A percentile compares a stretch with the other conserved stretches of the same genome.
These are phyloP conservation scores for Globisporangium spiculum DNA, from an alignment of 352 stramenopile species.

Conservation along the genomic window DNA sequence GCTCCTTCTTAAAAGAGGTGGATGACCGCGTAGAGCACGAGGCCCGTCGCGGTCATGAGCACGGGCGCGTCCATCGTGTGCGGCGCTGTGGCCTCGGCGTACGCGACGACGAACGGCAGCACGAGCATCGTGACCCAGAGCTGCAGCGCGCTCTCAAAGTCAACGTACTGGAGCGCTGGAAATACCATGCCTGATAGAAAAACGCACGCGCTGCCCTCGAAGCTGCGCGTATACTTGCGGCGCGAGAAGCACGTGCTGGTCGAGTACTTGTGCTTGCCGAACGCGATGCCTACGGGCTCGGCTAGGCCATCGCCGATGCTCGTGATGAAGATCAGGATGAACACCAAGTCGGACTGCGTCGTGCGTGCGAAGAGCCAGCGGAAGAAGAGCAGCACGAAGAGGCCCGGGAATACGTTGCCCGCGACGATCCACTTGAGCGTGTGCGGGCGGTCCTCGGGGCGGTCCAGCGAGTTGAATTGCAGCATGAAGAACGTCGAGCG, in stretches of 20 bases:
- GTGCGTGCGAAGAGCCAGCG: constrained; percentile 77
- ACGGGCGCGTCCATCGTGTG: constrained; percentile 88
- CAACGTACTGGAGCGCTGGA: constrained; percentile 73
- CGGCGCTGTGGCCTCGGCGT: constrained; percentile 79
- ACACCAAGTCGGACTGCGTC: constrained; percentile 72
- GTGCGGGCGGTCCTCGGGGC: constrained; percentile 75
- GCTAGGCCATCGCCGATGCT: constrained; percentile 52
- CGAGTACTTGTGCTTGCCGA: constrained; percentile 67
- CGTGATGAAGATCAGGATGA: constrained; percentile 82
- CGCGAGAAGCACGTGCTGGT: constrained; percentile 48
- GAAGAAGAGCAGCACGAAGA: constrained; percentile 87
- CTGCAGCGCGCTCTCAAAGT: constrained; percentile 71
- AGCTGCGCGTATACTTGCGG: constrained; percentile 61
- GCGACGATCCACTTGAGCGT: constrained; percentile 81
- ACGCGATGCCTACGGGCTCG: constrained; percentile 55
- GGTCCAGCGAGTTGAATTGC: constrained; percentile 86
- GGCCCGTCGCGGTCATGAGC: constrained; percentile 76
- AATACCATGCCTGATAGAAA: constrained; percentile 85
- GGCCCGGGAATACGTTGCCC: constrained; percentile 73
- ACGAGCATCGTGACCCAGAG: constrained; percentile 80
- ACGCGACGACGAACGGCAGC: constrained; percentile 75
- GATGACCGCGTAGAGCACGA: constrained; percentile 81
- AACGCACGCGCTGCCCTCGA: constrained; percentile 50
- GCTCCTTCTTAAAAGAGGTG: constrained; percentile 49
- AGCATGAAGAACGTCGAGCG: constrained; percentile 84